Conservation (phyloP, 225 moss, liverwort and hornwort species). For the Marchantia paleacea region DNA sequence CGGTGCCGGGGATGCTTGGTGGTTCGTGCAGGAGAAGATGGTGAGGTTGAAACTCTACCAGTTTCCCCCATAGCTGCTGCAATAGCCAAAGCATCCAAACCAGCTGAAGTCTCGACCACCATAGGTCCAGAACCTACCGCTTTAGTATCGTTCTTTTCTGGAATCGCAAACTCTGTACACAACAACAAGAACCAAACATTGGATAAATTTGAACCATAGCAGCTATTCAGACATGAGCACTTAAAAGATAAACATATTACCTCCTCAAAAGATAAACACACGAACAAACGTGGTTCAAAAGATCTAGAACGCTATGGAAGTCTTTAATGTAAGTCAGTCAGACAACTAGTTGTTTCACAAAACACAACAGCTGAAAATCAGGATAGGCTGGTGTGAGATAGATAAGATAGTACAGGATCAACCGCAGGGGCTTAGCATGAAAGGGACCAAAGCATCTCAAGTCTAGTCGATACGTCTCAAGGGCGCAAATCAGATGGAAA, state of each 20-base stretch:
- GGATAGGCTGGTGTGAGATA: too few species aligned
- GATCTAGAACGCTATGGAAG: too few species aligned
- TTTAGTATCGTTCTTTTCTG: constrained; percentile 31
- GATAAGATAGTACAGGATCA: too few species aligned
- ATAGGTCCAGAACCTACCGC: constrained; percentile 19
- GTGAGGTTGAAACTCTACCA: constrained; percentile 53
- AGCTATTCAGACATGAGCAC: background rate
- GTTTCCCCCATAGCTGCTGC: constrained; percentile 63
- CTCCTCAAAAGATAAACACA: too few species aligned
- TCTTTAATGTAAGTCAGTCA: too few species aligned
- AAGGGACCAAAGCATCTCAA: too few species aligned
- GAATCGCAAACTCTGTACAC: constrained; percentile 31
- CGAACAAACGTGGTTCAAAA: too few species aligned
- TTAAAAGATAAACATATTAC: background rate
- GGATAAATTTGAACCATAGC: background rate
- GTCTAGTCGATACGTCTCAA: too few species aligned
- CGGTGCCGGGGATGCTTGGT: constrained; percentile 99
- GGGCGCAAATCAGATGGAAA: too few species aligned
- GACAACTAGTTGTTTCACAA: too few species aligned
- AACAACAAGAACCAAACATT: background rate
- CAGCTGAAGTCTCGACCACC: constrained; percentile 47
- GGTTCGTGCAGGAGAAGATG: constrained; percentile 71
- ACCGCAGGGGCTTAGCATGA: too few species aligned
- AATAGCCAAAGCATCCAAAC: constrained; percentile 83
- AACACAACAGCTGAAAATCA: too few species aligned